Percentiles rank a stretch among this genome's conserved stretches.
Evolutionary conservation across 1,139 yeast genomes (phyloP).

Genomic region (Pichia sp.): DNA sequence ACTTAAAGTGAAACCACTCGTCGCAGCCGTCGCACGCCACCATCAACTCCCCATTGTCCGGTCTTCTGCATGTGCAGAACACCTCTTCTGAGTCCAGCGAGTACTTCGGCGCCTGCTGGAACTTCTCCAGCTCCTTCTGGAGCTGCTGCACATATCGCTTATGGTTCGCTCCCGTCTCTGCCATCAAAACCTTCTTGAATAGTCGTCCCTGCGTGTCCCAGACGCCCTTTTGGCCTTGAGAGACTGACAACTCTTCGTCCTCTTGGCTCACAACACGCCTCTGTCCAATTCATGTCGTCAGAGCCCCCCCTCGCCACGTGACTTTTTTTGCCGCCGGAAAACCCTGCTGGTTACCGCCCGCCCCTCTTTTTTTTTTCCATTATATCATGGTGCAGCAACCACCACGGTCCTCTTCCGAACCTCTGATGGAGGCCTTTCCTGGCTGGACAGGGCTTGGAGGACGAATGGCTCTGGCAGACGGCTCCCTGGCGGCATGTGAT

Average conservation of each 20-base stretch:
- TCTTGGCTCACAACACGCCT: no score
- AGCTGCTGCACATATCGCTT: constrained; percentile 33
- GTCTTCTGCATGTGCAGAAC: constrained; percentile 73
- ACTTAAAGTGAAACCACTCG: constrained; percentile 88
- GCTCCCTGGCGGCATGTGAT: no score
- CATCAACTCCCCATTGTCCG: constrained; percentile 82
- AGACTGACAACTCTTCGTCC: no score
- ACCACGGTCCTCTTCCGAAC: neutral
- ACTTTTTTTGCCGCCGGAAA: neutral
- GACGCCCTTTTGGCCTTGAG: no score
- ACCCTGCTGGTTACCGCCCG: neutral
- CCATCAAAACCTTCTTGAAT: neutral
- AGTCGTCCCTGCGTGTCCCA: neutral
- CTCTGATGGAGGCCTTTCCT: neutral
- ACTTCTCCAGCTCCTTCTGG: constrained; percentile 44
- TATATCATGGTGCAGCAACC: neutral
- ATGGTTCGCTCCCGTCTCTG: neutral
- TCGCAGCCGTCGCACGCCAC: constrained; percentile 93
- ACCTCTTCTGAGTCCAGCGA: constrained; percentile 53
- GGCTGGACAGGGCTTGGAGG: neutral
- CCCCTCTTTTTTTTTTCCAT: neutral
- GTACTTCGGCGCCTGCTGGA: constrained; percentile 41
- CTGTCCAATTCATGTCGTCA: neutral
- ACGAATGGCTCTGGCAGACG: neutral
- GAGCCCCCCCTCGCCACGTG: neutral